These are phyloP conservation scores for Pelargonium exstipulatum DNA, from an alignment of 441 rosid species.

Conservation along the genomic window DNA sequence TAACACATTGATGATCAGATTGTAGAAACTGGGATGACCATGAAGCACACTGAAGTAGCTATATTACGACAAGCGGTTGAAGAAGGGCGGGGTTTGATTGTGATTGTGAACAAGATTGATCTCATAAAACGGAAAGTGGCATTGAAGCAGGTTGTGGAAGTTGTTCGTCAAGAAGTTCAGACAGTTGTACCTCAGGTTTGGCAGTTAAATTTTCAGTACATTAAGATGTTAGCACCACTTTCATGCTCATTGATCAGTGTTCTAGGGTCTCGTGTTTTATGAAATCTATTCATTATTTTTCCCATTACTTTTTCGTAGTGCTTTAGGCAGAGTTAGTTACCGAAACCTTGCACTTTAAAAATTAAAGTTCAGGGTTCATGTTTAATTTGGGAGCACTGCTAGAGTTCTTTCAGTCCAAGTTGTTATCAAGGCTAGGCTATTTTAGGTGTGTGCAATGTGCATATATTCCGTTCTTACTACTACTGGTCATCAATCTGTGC, in stretches of 20 bases:
- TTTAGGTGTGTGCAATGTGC: too few species aligned
- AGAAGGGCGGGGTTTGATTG: slow-evolving; percentile 91
- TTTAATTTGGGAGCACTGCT: too few species aligned
- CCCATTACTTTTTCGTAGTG: too few species aligned
- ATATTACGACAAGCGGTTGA: slow-evolving; percentile 87
- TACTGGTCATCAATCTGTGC: too few species aligned
- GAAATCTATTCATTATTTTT: too few species aligned
- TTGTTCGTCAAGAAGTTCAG: slow-evolving; percentile 88
- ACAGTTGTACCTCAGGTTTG: slow-evolving; percentile 85
- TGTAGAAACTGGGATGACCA: slow-evolving; percentile 60
- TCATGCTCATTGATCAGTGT: background rate
- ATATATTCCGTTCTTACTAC: too few species aligned
- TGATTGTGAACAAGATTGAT: slow-evolving; percentile 92
- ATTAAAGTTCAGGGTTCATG: too few species aligned
- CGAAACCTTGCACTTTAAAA: too few species aligned
- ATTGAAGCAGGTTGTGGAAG: slow-evolving; percentile 68
- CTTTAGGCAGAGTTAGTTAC: too few species aligned
- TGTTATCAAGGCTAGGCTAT: too few species aligned
- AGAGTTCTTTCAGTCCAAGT: too few species aligned
- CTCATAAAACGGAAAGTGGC: slow-evolving; percentile 53
- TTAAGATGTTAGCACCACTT: background rate
- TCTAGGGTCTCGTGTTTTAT: too few species aligned
- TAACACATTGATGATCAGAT: slow-evolving; percentile 36
- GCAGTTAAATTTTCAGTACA: background rate
- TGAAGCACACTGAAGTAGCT: slow-evolving; percentile 93